Evolutionary conservation across 2,329 filamentous ascomycete genomes (phyloP), one percentile per base, ranked within the genome.

Genomic region (Pseudogymnoascus sp.): DNA sequence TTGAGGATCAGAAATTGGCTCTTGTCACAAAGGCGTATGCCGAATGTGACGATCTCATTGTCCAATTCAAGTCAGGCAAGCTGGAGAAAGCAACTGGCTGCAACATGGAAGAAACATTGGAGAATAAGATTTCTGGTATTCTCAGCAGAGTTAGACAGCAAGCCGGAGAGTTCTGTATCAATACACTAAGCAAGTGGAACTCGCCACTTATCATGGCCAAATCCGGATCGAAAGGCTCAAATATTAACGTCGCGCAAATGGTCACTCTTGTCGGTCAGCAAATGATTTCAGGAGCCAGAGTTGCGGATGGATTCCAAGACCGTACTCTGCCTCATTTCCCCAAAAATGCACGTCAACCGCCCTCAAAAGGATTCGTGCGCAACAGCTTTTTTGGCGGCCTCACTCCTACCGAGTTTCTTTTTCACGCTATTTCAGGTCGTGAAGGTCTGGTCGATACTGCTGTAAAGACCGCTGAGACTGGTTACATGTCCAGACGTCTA

Each of bases 181-280:
- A 87, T 31, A 91, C 93, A 60, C 81, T 99, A 37, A 97, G 91
- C 77, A 88, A 86, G 66, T 92, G 92, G 78, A 99, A 99, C 70
- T 88, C 95, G 0, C 93, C 95, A 5, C 81, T 97, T 66, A 88
- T 96, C 78, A 99, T 99, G 95, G 95, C 95, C 65, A 95, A 91
- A 65, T 97, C 91, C 11, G 95, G 95, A 59, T 97, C 93, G 61
- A 99, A 99, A 76, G 95, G 95, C 73, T 96, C 92, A 4, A 89
- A 91, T 70, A 96, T 99, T 80, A 99, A 99, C 80, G 95, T 99
- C 35, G 95, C 95, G 7, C 95, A 99, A 79, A 99, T 99, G 95
- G 90, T 97, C 73, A 93, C 95, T 63, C 87, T 93, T 64, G 95
- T 99, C 72, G 95, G 95, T 60, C 95, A 99, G 77, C 95, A 99